Base-by-base conservation (phyloP, 177 flowering plant genomes). In the Vitis hybrid region DNA sequence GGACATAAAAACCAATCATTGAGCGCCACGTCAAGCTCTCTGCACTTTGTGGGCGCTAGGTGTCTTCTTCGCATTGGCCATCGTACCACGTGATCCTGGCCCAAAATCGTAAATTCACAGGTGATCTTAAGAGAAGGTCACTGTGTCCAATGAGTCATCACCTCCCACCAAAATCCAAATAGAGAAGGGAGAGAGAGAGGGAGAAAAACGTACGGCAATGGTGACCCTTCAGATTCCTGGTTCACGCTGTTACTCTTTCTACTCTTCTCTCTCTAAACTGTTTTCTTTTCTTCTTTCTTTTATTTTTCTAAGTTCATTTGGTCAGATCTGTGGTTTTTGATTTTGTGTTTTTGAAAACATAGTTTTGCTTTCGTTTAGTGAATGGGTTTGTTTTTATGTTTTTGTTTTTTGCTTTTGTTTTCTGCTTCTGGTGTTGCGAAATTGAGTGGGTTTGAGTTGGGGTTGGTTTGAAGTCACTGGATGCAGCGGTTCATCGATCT, bases 401-500 rank as follows among this genome's bases (percentile, higher is more conserved):
- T 51, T 15, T 49, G 10, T 49, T 65, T 64, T 26, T 12, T 13
- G 18, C 32, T 51, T 67, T 23, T 23, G 10, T 49, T 65, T 64
- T 26, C 10, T 13, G 18, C 32, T 51, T 67, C 17, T 10, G 13
- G 7, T 40, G 45, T 40, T 40, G 45, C 45, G 45, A 40, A 40
- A 15, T 51, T 50, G 30, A n/a, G 10, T 17, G 52, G 45, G 23
- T 8, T 15, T 52, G 21, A 14, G 23, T 8, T 23, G 61, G 64
- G 55, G 34, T 10, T 62, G 69, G 70, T 66, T 57, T 68, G 70
- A 65, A 66, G 82, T 50, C 85, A 68, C 79, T 83, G 92, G 92
- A 82, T 82, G 89, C 92, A 88, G 92, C 89, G 92, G 92, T 88
- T 88, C 88, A 88, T 82, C 89, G 89, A 88, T 83, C 88, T 75